phyloP scores from a whole-genome alignment of 345 rosid species.

The Citrus inodora region DNA sequence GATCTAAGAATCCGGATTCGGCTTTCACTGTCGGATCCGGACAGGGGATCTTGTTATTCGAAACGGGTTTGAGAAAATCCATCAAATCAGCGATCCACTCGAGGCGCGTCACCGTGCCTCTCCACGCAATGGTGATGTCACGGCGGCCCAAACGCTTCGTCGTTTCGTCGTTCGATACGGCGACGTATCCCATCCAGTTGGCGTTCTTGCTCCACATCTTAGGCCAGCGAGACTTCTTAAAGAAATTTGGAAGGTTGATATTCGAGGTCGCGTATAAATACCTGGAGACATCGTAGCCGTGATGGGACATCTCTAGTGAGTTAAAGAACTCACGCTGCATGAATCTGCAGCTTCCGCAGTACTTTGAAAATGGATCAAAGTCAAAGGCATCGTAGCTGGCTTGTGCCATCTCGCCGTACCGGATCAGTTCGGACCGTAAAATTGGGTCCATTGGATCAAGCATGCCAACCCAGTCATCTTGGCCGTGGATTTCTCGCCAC shows the following conservation, averaged over 20 bases:
- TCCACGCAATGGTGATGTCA: slow-evolving; percentile 66
- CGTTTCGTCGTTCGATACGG: slow-evolving; percentile 60
- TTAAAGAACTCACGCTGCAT: slow-evolving; percentile 50
- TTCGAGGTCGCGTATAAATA: slow-evolving; percentile 73
- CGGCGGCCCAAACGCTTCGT: slow-evolving; percentile 60
- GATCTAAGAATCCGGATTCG: slow-evolving; percentile 77
- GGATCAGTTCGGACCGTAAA: slow-evolving; percentile 70
- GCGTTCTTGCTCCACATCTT: slow-evolving; percentile 83
- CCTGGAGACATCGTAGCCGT: slow-evolving; percentile 59
- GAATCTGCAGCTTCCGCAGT: slow-evolving; percentile 75
- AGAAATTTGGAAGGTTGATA: slow-evolving; percentile 75
- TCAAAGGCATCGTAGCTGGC: slow-evolving; percentile 86
- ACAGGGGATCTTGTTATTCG: slow-evolving; percentile 49
- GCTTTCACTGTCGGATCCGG: slow-evolving; percentile 67
- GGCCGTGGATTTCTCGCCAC: slow-evolving; percentile 79
- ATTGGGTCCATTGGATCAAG: slow-evolving; percentile 77
- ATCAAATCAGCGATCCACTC: slow-evolving; percentile 81
- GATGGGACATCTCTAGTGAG: slow-evolving; percentile 38
- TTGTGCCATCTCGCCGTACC: slow-evolving; percentile 90
- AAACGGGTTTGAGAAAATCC: slow-evolving; percentile 59
- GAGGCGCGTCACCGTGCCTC: slow-evolving; percentile 75
- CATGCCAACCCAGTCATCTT: slow-evolving; percentile 71
- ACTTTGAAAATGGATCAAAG: slow-evolving; percentile 67
- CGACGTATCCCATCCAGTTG: slow-evolving; percentile 86
- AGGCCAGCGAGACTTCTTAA: slow-evolving; percentile 79